These are phyloP conservation scores for Leishmania mexicana DNA, from an alignment of 208 protist species.

Conservation along the genomic window DNA sequence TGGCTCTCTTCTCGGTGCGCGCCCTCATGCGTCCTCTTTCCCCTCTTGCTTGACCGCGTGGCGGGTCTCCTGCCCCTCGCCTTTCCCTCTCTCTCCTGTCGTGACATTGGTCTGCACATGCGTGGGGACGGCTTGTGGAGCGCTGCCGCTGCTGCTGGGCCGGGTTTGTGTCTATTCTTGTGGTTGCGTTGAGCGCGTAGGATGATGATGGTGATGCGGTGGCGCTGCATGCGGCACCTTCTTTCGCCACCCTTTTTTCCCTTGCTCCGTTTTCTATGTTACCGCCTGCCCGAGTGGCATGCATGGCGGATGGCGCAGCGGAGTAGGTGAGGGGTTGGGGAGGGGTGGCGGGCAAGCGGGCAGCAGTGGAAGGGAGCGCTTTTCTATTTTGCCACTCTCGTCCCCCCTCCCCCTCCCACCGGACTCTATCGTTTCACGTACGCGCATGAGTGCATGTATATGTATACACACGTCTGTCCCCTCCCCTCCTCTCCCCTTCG, in stretches of 20 bases:
- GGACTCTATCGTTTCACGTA: not conserved
- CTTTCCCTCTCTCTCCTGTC: not conserved
- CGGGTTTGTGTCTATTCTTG: not conserved
- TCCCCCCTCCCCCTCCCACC: not conserved
- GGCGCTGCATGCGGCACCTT: not conserved
- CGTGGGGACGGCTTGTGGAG: not conserved
- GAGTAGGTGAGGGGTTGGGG: too few species aligned
- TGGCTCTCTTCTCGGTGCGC: not conserved
- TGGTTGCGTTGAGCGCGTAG: not conserved
- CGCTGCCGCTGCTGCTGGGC: not conserved
- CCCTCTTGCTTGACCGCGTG: not conserved
- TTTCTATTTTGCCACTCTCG: not conserved
- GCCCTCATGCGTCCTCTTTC: not conserved
- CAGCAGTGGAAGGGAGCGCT: not conserved
- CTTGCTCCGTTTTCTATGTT: not conserved
- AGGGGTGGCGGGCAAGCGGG: too few species aligned
- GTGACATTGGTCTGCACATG: not conserved
- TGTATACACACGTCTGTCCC: not conserved
- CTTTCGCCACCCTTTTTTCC: too few species aligned
- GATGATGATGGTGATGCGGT: too few species aligned
- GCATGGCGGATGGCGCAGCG: not conserved
- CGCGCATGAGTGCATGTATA: not conserved
- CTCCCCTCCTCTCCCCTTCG: not conserved
- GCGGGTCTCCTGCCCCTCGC: not conserved
- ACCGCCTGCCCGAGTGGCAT: not conserved